Evolutionary conservation across 192 early-diverging fungal genomes (phyloP), one percentile per base, ranked within the genome.

Genomic region (Backusella luteola): DNA sequence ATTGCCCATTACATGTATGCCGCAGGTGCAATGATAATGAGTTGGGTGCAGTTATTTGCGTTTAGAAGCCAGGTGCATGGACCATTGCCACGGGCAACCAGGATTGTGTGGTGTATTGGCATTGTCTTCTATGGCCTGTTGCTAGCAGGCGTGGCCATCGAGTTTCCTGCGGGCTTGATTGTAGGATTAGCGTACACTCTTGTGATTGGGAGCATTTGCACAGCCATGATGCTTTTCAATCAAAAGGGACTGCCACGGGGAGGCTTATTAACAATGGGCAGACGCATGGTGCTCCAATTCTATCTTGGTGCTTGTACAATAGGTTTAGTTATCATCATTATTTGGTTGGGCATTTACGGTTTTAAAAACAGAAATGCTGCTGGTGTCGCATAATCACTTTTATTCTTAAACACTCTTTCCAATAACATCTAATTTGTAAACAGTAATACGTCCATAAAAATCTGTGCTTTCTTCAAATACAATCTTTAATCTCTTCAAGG

Each of bases 361-460:
- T 77, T 85, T 38, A 21, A 74, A 38, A 76, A 84, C 49, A 78
- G 80, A 26, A 77, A 79, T 29, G 75, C 29, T 29, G 76, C 82
- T 17, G 80, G 80, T 35, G 29, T 77, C 46, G 39, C 41, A 68
- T 68, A 68, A 36, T 36, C 17, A 68, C 6, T 68, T 68, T 29
- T 69, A 11, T 5, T 49, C 35, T 17, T 69, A 69, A 69, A 34
- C 29, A 11, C 6, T 63, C 34, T 44, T 29, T 21, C 93, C 94
- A 32, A 88, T 9, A 66, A 95, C 78, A 67, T 93, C 90, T 41
- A 96, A 80, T 53, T 87, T 80, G 83, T 96, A 96, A 11, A 96
- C 79, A 35, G 91, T 89, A 38, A 95, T 89, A 52, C 95, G 84
- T 26, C 95, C 95, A 82, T 92, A 95, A 84, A 96, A 95, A 77